A percentile compares a stretch with the other conserved stretches of the same genome.
Conservation (phyloP, 208 protist genomes). For the Leishmania lainsoni region DNA sequence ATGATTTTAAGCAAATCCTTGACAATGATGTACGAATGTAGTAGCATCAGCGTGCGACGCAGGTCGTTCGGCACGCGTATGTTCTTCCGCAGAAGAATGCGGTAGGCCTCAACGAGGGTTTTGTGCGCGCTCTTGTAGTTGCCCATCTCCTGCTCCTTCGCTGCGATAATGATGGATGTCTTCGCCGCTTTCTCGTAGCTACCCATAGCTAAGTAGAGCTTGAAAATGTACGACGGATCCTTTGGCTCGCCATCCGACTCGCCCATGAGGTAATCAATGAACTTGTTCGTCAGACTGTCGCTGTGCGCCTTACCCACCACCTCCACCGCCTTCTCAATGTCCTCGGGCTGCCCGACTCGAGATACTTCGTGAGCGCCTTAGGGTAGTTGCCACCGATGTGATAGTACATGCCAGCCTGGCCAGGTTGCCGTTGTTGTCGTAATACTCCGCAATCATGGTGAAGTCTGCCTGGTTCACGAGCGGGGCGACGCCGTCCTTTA, state of each 20-base stretch:
- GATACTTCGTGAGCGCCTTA: constrained; percentile 90
- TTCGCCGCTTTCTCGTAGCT: constrained; percentile 96
- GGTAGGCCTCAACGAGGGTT: constrained; percentile 94
- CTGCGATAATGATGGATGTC: constrained; percentile 96
- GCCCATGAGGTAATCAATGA: constrained; percentile 97
- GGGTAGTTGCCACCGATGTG: constrained; percentile 89
- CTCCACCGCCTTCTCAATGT: constrained; percentile 93
- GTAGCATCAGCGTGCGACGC: constrained; percentile 90
- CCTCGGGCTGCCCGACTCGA: constrained; percentile 84
- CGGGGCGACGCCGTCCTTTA: constrained; percentile 87
- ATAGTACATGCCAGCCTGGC: constrained; percentile 93
- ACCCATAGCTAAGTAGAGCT: constrained; percentile 96
- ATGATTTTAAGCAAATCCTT: constrained; percentile 92
- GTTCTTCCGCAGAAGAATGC: constrained; percentile 84
- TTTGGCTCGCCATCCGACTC: constrained; percentile 95
- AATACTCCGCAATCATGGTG: constrained; percentile 91
- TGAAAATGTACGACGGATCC: constrained; percentile 97
- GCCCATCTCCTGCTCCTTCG: constrained; percentile 94
- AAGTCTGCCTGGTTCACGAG: constrained; percentile 75
- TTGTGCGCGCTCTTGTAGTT: constrained; percentile 95
- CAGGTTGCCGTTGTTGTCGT: constrained; percentile 82
- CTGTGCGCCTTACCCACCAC: constrained; percentile 93
- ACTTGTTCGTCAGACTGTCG: constrained; percentile 92
- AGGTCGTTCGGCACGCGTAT: constrained; percentile 93
- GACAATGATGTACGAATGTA: constrained; percentile 97